Evolutionary conservation across 2,329 filamentous ascomycete species (phyloP).

Genomic region (Hymenoscyphus albidus): DNA sequence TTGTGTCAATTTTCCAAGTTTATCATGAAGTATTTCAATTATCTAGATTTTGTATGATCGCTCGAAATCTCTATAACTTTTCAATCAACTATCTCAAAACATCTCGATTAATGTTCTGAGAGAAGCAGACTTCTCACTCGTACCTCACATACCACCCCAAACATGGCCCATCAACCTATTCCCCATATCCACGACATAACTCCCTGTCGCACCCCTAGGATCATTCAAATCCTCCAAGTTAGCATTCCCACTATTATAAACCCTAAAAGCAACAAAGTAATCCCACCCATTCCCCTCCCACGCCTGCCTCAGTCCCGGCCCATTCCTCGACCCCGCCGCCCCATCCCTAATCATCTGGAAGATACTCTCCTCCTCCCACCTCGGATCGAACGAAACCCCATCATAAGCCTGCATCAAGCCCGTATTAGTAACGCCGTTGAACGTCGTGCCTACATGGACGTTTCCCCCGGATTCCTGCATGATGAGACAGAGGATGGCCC

Average conservation of each 20-base stretch:
- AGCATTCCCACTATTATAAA: conserved; percentile 17
- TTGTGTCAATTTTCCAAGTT: too few species aligned
- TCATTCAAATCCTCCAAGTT: conserved; percentile 15
- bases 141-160: conserved; percentile 14
- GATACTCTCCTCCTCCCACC: conserved; percentile 9
- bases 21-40: too few species aligned
- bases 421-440: conserved; percentile 10
- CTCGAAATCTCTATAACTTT: too few species aligned
- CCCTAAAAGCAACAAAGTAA: conserved; percentile 18
- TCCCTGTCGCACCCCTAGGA: conserved; percentile 13
- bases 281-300: conserved; percentile 11
- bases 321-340: conserved; percentile 10
- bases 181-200: conserved; percentile 17
- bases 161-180: conserved; percentile 17
- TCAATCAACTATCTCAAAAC: too few species aligned
- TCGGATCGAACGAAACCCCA: conserved; percentile 11
- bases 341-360: conserved; percentile 13
- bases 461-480: conserved; percentile 14
- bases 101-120: too few species aligned
- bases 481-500: conserved; percentile 20
- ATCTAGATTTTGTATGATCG: too few species aligned
- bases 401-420: conserved; percentile 1
- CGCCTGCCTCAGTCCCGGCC: conserved; percentile 13
- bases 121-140: not conserved
- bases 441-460: conserved; percentile 2